phyloP scores from a whole-genome alignment of 1,284 basidiomycete genomes.

The Gastroboletus turbinatus region DNA sequence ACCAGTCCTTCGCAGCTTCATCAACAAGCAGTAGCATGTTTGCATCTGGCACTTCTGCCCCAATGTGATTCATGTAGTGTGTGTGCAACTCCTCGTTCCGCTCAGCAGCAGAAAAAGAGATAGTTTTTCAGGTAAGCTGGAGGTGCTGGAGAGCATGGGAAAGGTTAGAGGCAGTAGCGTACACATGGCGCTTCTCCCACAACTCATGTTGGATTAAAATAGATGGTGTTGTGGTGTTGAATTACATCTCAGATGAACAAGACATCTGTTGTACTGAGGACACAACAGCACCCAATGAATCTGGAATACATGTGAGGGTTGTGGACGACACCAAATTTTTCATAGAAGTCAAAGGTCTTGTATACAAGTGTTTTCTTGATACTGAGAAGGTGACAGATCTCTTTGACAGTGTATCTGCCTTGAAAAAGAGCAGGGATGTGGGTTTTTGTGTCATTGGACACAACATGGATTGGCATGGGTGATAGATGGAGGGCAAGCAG shows the following conservation, averaged over 20 bases:
- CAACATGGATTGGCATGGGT: too few species aligned
- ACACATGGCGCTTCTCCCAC: not conserved
- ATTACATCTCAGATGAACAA: not conserved
- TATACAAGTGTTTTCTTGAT: not conserved
- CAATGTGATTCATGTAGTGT: constrained; percentile 2
- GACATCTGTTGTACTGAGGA: not conserved
- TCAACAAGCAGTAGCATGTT: constrained; percentile 15
- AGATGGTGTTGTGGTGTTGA: not conserved
- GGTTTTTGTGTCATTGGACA: too few species aligned
- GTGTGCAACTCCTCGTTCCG: not conserved
- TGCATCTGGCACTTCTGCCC: not conserved
- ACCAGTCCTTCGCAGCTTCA: not conserved
- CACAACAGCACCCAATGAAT: not conserved
- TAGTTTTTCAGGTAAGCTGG: not conserved
- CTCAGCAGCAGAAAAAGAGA: not conserved
- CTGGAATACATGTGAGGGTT: not conserved
- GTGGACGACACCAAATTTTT: not conserved
- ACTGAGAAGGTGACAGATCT: not conserved
- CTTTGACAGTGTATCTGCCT: not conserved
- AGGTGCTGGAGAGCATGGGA: not conserved
- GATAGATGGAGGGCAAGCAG: too few species aligned
- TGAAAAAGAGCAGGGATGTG: too few species aligned
- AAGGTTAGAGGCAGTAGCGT: not conserved
- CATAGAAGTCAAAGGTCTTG: not conserved
- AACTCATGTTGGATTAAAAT: constrained; percentile 1